Conservation (phyloP, 2,329 filamentous ascomycete species). For the Aureobasidium sp. region DNA sequence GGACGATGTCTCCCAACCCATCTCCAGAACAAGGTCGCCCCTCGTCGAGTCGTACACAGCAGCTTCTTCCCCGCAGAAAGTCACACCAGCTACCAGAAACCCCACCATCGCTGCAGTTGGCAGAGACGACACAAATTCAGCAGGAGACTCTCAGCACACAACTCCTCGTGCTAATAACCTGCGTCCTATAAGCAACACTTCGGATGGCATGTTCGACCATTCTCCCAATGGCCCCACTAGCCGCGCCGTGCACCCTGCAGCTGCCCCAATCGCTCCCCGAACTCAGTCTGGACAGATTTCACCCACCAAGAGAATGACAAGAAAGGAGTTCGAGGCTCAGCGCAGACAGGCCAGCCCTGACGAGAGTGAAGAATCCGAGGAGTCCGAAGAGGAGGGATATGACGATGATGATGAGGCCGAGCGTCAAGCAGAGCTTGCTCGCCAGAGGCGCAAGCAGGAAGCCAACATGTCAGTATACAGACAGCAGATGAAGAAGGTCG, state of each 20-base stretch:
- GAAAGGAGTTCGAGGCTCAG: slow-evolving; percentile 66
- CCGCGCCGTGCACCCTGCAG: slow-evolving; percentile 20
- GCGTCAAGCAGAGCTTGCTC: slow-evolving; percentile 63
- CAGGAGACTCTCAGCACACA: slow-evolving; percentile 17
- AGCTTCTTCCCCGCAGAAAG: background rate
- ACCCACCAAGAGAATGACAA: slow-evolving; percentile 70
- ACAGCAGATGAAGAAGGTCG: slow-evolving; percentile 95
- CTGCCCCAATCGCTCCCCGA: background rate
- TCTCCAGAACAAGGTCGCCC: background rate
- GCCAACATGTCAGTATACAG: slow-evolving; percentile 83
- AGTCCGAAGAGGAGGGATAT: slow-evolving; percentile 53
- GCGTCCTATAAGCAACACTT: background rate
- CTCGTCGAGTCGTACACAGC: background rate
- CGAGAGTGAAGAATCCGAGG: slow-evolving; percentile 44
- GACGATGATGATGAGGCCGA: slow-evolving; percentile 70
- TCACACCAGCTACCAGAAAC: background rate
- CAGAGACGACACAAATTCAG: slow-evolving; percentile 12
- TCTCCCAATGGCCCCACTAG: slow-evolving; percentile 24
- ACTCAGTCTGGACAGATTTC: slow-evolving; percentile 2
- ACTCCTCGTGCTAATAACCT: slow-evolving; percentile 18
- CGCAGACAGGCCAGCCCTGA: slow-evolving; percentile 17
- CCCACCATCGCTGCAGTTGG: background rate
- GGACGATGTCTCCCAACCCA: background rate
- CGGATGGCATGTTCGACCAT: slow-evolving; percentile 22
- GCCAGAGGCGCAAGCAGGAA: slow-evolving; percentile 78